phyloP scores from a whole-genome alignment of 2,329 filamentous ascomycete species.

The Aspergillus aculeatus region DNA sequence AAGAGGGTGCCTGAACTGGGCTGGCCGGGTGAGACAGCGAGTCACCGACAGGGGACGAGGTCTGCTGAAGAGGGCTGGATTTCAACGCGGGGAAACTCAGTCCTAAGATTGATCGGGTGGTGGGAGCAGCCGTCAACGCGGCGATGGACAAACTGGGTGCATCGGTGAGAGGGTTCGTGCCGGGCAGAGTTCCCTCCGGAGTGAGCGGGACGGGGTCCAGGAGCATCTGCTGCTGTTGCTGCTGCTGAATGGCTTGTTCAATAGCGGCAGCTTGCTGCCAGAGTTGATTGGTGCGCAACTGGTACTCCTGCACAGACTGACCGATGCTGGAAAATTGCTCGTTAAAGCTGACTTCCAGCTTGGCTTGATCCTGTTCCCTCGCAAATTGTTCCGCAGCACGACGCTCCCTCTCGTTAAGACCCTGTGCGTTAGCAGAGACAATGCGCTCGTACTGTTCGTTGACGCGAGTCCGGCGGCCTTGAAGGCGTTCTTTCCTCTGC shows the following conservation, averaged over 20 bases:
- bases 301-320: constrained; percentile 45
- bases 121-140: constrained; percentile 29
- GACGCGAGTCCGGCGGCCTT: constrained; percentile 56
- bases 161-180: constrained; percentile 46
- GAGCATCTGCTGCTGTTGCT: constrained; percentile 46
- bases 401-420: constrained; percentile 54
- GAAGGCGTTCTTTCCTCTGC: constrained; percentile 61
- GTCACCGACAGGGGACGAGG: constrained; percentile 34
- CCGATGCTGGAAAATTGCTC: constrained; percentile 45
- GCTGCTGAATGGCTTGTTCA: constrained; percentile 46
- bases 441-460: constrained; percentile 63
- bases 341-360: constrained; percentile 43
- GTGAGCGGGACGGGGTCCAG: constrained; percentile 49
- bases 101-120: constrained; percentile 34
- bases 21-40: constrained; percentile 36
- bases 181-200: constrained; percentile 61
- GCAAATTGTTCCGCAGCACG: constrained; percentile 49
- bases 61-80: constrained; percentile 36
- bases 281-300: constrained; percentile 42
- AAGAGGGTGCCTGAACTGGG: constrained; percentile 32
- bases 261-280: constrained; percentile 46
- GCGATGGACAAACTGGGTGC: constrained; percentile 21
- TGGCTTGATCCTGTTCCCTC: constrained; percentile 46
- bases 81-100: constrained; percentile 36
- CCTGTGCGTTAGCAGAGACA: constrained; percentile 57